phyloP scores from a whole-genome alignment of 2,329 filamentous ascomycete genomes.

The Neodidymelliopsis sp. region DNA sequence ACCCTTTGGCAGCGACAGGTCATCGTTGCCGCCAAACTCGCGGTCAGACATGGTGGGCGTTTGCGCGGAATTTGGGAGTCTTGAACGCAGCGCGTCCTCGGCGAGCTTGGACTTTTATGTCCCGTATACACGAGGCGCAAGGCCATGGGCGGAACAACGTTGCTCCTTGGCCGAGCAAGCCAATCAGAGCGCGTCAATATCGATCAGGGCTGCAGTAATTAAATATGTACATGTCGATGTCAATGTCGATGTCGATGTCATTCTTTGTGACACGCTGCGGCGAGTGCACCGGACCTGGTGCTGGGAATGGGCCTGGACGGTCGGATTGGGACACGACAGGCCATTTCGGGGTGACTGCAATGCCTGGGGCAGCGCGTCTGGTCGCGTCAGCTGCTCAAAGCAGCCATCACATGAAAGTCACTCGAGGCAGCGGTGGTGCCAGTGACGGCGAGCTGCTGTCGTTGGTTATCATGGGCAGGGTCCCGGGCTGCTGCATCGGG shows the following conservation, averaged over 20 bases:
- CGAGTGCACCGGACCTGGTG: slow-evolving; percentile 10
- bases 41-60: slow-evolving; percentile 50
- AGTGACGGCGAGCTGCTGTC: slow-evolving; percentile 16
- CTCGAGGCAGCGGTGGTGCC: slow-evolving; percentile 4
- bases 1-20: slow-evolving; percentile 53
- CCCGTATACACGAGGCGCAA: slow-evolving; percentile 14
- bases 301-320: slow-evolving; percentile 9
- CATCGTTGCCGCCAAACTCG: slow-evolving; percentile 54
- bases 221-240: neutral
- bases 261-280: slow-evolving; percentile 8
- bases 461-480: slow-evolving; percentile 13
- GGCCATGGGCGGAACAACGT: slow-evolving; percentile 11
- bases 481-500: slow-evolving; percentile 18
- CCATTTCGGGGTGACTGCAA: neutral
- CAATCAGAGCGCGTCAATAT: too few relatives aligned
- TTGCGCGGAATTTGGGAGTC: slow-evolving; percentile 22
- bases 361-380: slow-evolving; percentile 5
- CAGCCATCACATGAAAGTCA: slow-evolving; percentile 18
- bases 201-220: too few relatives aligned
- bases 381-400: slow-evolving; percentile 12
- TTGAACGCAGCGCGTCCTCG: slow-evolving; percentile 10
- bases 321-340: slow-evolving; percentile 1
- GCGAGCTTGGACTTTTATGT: slow-evolving; percentile 18
- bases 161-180: slow-evolving; percentile 8
- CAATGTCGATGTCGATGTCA: neutral